Evolutionary conservation across 768 basidiomycete genomes (phyloP).

Genomic region (Boletus sp.): DNA sequence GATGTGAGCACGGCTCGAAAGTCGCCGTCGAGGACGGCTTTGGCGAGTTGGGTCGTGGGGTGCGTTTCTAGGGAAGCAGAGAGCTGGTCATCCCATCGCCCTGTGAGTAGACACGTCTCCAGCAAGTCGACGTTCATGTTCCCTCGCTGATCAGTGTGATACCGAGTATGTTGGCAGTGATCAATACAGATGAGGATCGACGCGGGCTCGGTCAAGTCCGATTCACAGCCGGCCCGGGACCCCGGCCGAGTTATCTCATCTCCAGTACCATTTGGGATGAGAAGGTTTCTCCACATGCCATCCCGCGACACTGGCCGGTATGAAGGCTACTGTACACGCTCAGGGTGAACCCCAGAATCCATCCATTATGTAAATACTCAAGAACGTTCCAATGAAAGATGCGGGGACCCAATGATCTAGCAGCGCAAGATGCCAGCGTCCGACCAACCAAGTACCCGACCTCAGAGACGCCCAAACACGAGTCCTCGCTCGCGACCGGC

Average conservation of each 20-base stretch:
- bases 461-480: not conserved
- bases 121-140: slow-evolving; percentile 30
- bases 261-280: not conserved
- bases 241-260: slow-evolving; percentile 10
- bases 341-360: too few species aligned
- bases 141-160: not conserved
- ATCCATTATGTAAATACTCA: too few species aligned
- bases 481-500: not conserved
- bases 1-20: slow-evolving; percentile 54
- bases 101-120: slow-evolving; percentile 58
- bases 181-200: slow-evolving; percentile 3
- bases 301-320: not conserved
- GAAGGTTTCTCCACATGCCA: not conserved
- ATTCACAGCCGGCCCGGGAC: not conserved
- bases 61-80: slow-evolving; percentile 18
- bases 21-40: slow-evolving; percentile 55
- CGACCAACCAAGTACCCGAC: not conserved
- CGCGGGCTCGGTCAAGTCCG: not conserved
- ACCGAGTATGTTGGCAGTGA: not conserved
- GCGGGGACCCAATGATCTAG: not conserved
- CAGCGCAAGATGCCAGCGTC: not conserved
- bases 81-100: slow-evolving; percentile 38
- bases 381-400: too few species aligned
- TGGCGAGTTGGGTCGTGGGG: slow-evolving; percentile 40
- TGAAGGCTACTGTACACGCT: not conserved